Evolutionary conservation across 495 filamentous ascomycete genomes (phyloP).

Genomic region (Mytilinidion resinicola): DNA sequence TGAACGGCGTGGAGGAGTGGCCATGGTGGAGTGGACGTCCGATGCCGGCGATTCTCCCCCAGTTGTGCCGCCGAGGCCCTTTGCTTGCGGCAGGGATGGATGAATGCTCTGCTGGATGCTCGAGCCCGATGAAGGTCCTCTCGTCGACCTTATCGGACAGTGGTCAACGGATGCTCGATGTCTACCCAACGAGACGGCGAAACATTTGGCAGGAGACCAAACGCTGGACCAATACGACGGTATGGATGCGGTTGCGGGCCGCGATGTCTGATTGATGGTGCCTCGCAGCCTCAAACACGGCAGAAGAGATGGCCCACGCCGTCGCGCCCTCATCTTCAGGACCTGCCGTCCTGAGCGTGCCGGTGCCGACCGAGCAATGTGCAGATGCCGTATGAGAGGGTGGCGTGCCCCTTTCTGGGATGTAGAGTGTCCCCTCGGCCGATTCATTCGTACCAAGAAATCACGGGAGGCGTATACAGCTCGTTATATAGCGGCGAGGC

Average conservation of each 20-base stretch:
- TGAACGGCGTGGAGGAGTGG: neutral
- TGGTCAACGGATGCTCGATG: neutral
- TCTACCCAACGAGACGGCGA: neutral
- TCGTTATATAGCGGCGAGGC: neutral
- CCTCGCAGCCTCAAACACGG: neutral
- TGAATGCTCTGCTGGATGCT: no score
- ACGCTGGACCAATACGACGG: constrained; percentile 3
- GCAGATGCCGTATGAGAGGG: neutral
- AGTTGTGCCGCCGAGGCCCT: constrained; percentile 17
- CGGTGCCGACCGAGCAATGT: neutral
- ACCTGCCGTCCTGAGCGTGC: constrained; percentile 1
- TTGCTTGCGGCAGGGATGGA: neutral
- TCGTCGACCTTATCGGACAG: no score
- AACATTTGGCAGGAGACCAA: constrained; percentile 9
- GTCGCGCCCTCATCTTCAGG: constrained; percentile 4
- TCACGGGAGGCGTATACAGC: neutral
- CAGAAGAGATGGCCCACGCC: constrained; percentile 1
- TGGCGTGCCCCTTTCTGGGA: constrained; percentile 1
- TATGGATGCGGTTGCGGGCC: constrained; percentile 4
- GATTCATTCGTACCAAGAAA: no score
- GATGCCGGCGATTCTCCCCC: constrained; percentile 4
- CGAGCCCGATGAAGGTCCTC: no score
- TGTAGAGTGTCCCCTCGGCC: neutral
- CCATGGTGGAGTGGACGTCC: neutral
- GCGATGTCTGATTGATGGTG: neutral